Evolutionary conservation across 768 basidiomycete species (phyloP).

Genomic region (Panaeolus cyanescens): DNA sequence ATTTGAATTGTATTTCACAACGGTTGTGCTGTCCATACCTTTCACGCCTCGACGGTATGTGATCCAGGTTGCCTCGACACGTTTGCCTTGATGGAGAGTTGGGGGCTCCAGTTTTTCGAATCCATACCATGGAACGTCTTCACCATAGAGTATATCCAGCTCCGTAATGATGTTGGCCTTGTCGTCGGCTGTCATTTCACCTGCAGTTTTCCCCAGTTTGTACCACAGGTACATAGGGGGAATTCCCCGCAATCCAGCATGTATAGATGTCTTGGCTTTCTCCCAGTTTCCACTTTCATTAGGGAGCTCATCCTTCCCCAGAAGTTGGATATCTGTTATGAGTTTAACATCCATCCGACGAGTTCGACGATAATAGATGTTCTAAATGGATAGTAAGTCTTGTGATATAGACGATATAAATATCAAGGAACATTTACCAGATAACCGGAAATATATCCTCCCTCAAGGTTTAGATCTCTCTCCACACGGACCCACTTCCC

Average conservation of each 20-base stretch:
- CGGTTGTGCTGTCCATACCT: constrained; percentile 41
- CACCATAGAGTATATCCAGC: constrained; percentile 87
- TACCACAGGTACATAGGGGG: constrained; percentile 80
- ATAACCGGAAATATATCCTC: constrained; percentile 53
- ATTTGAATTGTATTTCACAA: too few relatives aligned
- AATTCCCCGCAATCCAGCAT: constrained; percentile 59
- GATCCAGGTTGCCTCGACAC: constrained; percentile 57
- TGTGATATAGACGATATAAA: not conserved
- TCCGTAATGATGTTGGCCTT: constrained; percentile 78
- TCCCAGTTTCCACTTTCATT: constrained; percentile 58
- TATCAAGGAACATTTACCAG: constrained; percentile 45
- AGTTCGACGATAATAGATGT: constrained; percentile 85
- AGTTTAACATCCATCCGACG: constrained; percentile 80
- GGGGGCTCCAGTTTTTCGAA: constrained; percentile 73
- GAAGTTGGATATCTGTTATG: constrained; percentile 70
- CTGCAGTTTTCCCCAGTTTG: constrained; percentile 62
- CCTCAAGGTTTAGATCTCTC: constrained; percentile 73
- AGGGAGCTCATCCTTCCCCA: constrained; percentile 56
- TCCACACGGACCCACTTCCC: constrained; percentile 92
- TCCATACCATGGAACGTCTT: constrained; percentile 83
- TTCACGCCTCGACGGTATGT: constrained; percentile 76
- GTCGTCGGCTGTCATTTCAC: constrained; percentile 60
- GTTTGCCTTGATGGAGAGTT: constrained; percentile 46
- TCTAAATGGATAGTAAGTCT: constrained; percentile 23
- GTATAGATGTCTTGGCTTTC: constrained; percentile 60